Evolutionary conservation across 257 asterid species (phyloP).

Genomic region (Plantago ovata): DNA sequence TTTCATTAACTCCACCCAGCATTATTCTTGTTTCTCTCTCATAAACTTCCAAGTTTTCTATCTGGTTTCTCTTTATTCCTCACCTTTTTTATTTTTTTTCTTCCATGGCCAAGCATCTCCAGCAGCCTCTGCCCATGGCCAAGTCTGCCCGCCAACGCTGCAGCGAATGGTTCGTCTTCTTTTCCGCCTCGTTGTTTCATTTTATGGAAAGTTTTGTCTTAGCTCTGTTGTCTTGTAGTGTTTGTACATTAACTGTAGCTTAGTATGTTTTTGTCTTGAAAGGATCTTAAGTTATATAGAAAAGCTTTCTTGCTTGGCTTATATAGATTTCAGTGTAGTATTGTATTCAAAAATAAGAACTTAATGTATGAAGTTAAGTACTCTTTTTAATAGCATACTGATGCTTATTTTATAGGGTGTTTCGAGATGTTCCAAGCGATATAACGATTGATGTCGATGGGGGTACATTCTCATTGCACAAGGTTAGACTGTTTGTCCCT

Average conservation of each 20-base stretch:
- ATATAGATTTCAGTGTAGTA: neutral
- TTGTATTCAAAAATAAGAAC: too few species aligned
- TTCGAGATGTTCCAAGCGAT: conserved; percentile 93
- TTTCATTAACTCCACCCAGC: conserved; percentile 30
- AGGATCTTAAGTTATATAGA: neutral
- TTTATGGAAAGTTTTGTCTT: neutral
- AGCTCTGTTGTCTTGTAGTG: neutral
- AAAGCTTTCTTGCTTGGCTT: neutral
- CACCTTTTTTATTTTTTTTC: too few species aligned
- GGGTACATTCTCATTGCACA: conserved; percentile 69
- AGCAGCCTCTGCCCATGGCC: conserved; percentile 48
- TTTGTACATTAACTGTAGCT: neutral
- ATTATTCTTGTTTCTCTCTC: conserved; percentile 35
- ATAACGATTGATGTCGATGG: conserved; percentile 80
- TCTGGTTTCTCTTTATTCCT: conserved; percentile 20
- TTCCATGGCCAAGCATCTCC: conserved; percentile 67
- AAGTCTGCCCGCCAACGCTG: conserved; percentile 60
- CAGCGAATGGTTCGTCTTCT: conserved; percentile 62
- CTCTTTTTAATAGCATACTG: neutral
- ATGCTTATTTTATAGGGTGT: conserved; percentile 53
- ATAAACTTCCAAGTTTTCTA: conserved; percentile 20
- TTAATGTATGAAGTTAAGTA: neutral
- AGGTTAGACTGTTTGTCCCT: conserved; percentile 34
- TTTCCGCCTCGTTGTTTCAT: neutral
- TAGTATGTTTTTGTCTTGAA: neutral